Conservation (phyloP, 352 stramenopile genomes). For the Thalassiosira sp. region DNA sequence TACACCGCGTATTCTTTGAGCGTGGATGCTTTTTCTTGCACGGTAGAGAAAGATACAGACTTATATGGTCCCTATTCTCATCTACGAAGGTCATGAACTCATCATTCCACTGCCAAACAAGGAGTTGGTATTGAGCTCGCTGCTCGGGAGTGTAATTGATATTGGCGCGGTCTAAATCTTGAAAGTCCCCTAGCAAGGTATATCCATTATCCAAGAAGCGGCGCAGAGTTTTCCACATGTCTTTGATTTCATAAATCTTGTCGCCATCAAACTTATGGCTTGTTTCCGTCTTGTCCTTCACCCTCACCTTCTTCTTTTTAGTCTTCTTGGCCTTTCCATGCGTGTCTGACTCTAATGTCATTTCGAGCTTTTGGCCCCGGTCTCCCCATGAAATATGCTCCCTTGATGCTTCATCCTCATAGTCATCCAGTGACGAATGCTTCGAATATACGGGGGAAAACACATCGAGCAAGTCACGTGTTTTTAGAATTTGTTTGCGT, state of each 20-base stretch:
- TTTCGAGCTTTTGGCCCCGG: constrained; percentile 4
- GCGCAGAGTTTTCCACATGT: constrained; percentile 44
- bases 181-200: constrained; percentile 49
- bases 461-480: constrained; percentile 51
- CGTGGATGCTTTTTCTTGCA: constrained; percentile 12
- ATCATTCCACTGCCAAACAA: constrained; percentile 47
- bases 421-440: constrained; percentile 19
- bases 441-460: constrained; percentile 46
- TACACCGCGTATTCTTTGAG: constrained; percentile 8
- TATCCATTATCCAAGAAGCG: constrained; percentile 43
- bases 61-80: constrained; percentile 37
- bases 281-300: constrained; percentile 1
- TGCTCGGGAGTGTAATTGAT: constrained; percentile 26
- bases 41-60: constrained; percentile 42
- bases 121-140: constrained; percentile 25
- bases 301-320: background rate
- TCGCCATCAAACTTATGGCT: background rate
- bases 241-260: constrained; percentile 12
- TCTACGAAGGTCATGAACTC: constrained; percentile 43
- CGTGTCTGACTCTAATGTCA: constrained; percentile 22
- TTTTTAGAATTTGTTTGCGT: constrained; percentile 48
- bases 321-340: too few relatives aligned
- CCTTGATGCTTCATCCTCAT: background rate
- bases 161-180: constrained; percentile 52
- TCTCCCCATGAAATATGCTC: constrained; percentile 11